These are phyloP conservation scores for Debaryomyces subglobosus DNA, from an alignment of 1,139 yeast genomes.

Conservation along the genomic window DNA sequence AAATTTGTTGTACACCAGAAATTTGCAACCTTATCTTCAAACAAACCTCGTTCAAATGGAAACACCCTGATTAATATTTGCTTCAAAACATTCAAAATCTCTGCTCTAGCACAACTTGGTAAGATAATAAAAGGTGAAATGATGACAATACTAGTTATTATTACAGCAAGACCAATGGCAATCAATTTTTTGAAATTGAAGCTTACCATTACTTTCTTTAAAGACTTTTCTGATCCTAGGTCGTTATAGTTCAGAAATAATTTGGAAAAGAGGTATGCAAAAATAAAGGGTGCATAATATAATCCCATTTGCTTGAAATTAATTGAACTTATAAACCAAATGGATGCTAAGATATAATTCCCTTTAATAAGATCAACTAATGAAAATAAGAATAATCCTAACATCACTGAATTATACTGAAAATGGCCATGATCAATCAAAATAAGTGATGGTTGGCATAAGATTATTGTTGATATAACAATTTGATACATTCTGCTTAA, in stretches of 20 bases:
- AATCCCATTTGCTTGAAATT: constrained; percentile 95
- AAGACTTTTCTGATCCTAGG: constrained; percentile 12
- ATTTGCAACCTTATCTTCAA: constrained; percentile 97
- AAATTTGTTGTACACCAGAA: constrained; percentile 94
- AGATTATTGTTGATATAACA: constrained; percentile 69
- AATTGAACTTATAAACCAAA: constrained; percentile 76
- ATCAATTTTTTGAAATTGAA: constrained; percentile 51
- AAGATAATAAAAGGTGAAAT: constrained; percentile 64
- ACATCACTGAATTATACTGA: constrained; percentile 93
- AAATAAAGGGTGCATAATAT: constrained; percentile 88
- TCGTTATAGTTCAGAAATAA: constrained; percentile 27
- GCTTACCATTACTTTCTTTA: constrained; percentile 10
- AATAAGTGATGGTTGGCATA: constrained; percentile 80
- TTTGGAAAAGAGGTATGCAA: constrained; percentile 69
- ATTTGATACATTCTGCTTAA: constrained; percentile 74
- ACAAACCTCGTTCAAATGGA: constrained; percentile 92
- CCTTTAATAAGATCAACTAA: constrained; percentile 68
- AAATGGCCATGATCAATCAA: constrained; percentile 97
- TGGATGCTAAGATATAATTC: constrained; percentile 68
- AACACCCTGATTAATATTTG: constrained; percentile 70
- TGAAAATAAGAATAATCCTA: constrained; percentile 76
- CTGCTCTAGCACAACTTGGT: constrained; percentile 20
- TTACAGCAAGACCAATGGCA: constrained; percentile 64
- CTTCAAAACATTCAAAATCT: constrained; percentile 20
- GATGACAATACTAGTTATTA: constrained; percentile 53